Conservation (phyloP, 257 asterid species). For the Penstemon barbatus region DNA sequence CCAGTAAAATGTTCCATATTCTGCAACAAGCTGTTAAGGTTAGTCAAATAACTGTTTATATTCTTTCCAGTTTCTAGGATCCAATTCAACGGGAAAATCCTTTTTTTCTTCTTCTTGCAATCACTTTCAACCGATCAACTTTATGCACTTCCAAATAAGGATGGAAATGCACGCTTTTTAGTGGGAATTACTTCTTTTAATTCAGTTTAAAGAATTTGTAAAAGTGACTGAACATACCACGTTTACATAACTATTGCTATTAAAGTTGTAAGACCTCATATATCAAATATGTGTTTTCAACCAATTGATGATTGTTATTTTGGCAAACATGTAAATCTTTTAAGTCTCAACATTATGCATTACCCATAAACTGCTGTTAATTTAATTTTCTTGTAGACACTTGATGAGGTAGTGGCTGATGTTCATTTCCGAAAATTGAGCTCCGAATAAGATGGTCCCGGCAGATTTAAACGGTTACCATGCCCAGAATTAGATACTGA, state of each 20-base stretch:
- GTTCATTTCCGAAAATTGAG: conserved; percentile 11
- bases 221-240: neutral
- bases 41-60: neutral
- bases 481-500: neutral
- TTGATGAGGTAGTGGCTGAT: conserved; percentile 17
- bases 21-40: conserved; percentile 21
- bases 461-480: neutral
- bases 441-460: neutral
- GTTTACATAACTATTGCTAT: neutral
- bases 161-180: neutral
- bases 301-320: neutral
- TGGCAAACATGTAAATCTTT: neutral
- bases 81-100: neutral
- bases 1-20: conserved; percentile 7
- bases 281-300: neutral
- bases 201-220: neutral
- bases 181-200: neutral
- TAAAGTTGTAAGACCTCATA: neutral
- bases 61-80: neutral
- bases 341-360: neutral
- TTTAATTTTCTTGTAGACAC: conserved; percentile 8
- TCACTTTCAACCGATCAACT: too few species aligned
- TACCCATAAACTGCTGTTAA: neutral
- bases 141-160: too few species aligned
- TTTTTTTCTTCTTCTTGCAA: neutral